These are phyloP conservation scores for Hexamita inflata DNA, from an alignment of 208 protist species.

Conservation along the genomic window DNA sequence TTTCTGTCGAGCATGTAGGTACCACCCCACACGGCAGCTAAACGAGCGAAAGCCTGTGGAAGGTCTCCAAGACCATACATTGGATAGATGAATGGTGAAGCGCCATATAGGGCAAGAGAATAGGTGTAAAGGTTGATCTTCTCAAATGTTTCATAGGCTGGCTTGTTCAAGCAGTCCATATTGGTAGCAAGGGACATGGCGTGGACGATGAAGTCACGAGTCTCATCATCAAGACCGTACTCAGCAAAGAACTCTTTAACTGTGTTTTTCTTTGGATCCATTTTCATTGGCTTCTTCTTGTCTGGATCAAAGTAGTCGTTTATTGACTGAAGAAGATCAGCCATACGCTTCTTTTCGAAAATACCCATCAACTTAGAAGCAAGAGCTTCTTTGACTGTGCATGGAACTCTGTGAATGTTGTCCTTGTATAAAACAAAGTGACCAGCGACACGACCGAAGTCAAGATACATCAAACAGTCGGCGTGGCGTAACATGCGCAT, in stretches of 20 bases:
- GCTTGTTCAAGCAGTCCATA: slow-evolving; percentile 53
- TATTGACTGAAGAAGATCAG: slow-evolving; percentile 27
- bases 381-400: slow-evolving; percentile 78
- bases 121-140: slow-evolving; percentile 80
- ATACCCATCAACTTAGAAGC: slow-evolving; percentile 70
- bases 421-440: slow-evolving; percentile 78
- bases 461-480: slow-evolving; percentile 89
- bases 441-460: slow-evolving; percentile 93
- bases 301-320: neutral
- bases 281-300: neutral
- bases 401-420: slow-evolving; percentile 85
- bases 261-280: slow-evolving; percentile 59
- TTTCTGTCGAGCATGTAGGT: slow-evolving; percentile 95
- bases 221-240: slow-evolving; percentile 72
- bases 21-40: slow-evolving; percentile 73
- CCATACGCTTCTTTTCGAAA: slow-evolving; percentile 41
- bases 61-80: slow-evolving; percentile 96
- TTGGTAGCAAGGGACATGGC: slow-evolving; percentile 61
- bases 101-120: slow-evolving; percentile 66
- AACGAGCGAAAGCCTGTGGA: slow-evolving; percentile 83
- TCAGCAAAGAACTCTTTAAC: slow-evolving; percentile 78
- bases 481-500: slow-evolving; percentile 89
- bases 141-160: slow-evolving; percentile 71
- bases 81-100: slow-evolving; percentile 96
- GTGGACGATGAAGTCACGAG: slow-evolving; percentile 91